Evolutionary conservation across 1,284 basidiomycete species (phyloP).

Genomic region (Amylostereum areolatum): DNA sequence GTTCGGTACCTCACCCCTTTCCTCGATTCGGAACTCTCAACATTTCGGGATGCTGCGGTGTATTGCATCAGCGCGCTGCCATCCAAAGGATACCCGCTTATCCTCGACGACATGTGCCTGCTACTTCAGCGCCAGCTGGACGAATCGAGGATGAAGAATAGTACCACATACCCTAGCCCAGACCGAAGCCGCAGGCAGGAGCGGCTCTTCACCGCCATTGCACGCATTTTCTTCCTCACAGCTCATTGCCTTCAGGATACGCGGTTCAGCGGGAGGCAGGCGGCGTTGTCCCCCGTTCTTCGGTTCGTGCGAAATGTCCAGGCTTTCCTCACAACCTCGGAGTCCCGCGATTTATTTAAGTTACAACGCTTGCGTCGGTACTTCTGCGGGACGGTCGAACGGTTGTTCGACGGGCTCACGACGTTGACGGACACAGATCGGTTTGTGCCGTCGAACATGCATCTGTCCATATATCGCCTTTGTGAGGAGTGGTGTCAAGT

Average conservation of each 20-base stretch:
- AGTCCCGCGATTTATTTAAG: slow-evolving; percentile 74
- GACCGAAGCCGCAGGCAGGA: slow-evolving; percentile 71
- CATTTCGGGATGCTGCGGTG: slow-evolving; percentile 83
- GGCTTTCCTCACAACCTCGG: slow-evolving; percentile 64
- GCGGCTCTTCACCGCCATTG: slow-evolving; percentile 84
- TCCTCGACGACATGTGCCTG: slow-evolving; percentile 80
- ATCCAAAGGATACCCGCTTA: slow-evolving; percentile 67
- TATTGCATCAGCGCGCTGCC: slow-evolving; percentile 86
- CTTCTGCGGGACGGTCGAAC: slow-evolving; percentile 86
- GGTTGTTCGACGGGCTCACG: slow-evolving; percentile 76
- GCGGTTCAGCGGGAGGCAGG: slow-evolving; percentile 63
- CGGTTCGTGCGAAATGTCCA: slow-evolving; percentile 86
- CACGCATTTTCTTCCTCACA: slow-evolving; percentile 84
- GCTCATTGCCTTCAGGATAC: slow-evolving; percentile 73
- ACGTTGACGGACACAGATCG: slow-evolving; percentile 70
- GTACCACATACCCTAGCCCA: slow-evolving; percentile 29
- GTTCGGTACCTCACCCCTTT: slow-evolving; percentile 86
- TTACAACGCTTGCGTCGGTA: slow-evolving; percentile 82
- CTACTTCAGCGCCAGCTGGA: slow-evolving; percentile 81
- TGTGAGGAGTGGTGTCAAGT: slow-evolving; percentile 95
- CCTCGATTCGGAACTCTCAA: slow-evolving; percentile 78
- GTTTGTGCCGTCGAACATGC: slow-evolving; percentile 72
- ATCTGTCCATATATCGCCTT: slow-evolving; percentile 76
- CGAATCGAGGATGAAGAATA: slow-evolving; percentile 59
- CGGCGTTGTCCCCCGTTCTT: slow-evolving; percentile 74